These are phyloP conservation scores for Cercospora citrullina DNA, from an alignment of 2,329 filamentous ascomycete species.

Conservation along the genomic window DNA sequence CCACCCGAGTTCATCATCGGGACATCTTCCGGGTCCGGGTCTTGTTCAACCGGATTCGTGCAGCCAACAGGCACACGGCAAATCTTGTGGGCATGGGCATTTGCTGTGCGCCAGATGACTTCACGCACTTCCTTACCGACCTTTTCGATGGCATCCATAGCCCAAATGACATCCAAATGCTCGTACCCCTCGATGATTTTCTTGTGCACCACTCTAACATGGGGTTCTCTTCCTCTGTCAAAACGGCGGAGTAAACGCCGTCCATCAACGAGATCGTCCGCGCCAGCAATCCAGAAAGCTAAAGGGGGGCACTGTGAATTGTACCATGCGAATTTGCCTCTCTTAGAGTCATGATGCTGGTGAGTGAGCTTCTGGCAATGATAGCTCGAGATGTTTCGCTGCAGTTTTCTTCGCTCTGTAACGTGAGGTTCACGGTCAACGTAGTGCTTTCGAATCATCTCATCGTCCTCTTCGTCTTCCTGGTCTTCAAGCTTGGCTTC, in stretches of 20 bases:
- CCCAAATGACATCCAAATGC: slow-evolving; percentile 94
- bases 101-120: slow-evolving; percentile 77
- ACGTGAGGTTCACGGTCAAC: slow-evolving; percentile 33
- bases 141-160: slow-evolving; percentile 80
- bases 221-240: slow-evolving; percentile 73
- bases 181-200: slow-evolving; percentile 87
- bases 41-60: slow-evolving; percentile 43
- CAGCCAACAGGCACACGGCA: slow-evolving; percentile 69
- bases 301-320: slow-evolving; percentile 75
- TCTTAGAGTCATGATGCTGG: slow-evolving; percentile 36
- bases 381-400: slow-evolving; percentile 35
- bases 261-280: slow-evolving; percentile 83
- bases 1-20: slow-evolving; percentile 34
- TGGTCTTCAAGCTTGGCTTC: slow-evolving; percentile 63
- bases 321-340: slow-evolving; percentile 69
- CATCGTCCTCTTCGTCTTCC: slow-evolving; percentile 47
- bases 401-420: slow-evolving; percentile 32
- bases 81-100: slow-evolving; percentile 54
- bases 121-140: slow-evolving; percentile 79
- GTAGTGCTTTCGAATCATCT: slow-evolving; percentile 42
- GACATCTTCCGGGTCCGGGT: slow-evolving; percentile 28
- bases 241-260: slow-evolving; percentile 71
- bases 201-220: slow-evolving; percentile 75
- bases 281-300: slow-evolving; percentile 83
- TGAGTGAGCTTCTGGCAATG: slow-evolving; percentile 35